These are phyloP conservation scores for Knoxia roxburghii DNA, from an alignment of 257 asterid species.

Conservation along the genomic window DNA sequence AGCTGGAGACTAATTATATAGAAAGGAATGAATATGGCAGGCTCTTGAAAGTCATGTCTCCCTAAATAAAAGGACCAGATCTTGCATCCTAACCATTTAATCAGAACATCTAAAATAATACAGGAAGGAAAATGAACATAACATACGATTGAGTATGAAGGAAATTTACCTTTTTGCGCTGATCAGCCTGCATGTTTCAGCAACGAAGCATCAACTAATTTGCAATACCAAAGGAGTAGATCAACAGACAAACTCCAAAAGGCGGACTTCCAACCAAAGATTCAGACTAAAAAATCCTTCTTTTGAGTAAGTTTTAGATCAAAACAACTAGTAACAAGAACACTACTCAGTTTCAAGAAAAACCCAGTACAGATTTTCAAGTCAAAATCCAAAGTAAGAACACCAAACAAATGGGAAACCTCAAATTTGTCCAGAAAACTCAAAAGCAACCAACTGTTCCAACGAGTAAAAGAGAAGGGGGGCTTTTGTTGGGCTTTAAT, in stretches of 20 bases:
- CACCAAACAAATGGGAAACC: slow-evolving; percentile 10
- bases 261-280: slow-evolving; percentile 21
- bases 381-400: slow-evolving; percentile 16
- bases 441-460: slow-evolving; percentile 12
- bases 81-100: slow-evolving; percentile 11
- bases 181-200: slow-evolving; percentile 74
- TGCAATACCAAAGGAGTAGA: slow-evolving; percentile 22
- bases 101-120: background rate
- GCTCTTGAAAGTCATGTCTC: background rate
- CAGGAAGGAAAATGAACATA: background rate
- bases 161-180: slow-evolving; percentile 59
- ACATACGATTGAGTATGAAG: slow-evolving; percentile 1
- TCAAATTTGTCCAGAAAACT: slow-evolving; percentile 14
- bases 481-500: slow-evolving; percentile 25
- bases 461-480: slow-evolving; percentile 15
- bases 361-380: slow-evolving; percentile 33
- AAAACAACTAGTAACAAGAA: slow-evolving; percentile 14
- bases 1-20: background rate
- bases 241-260: slow-evolving; percentile 26
- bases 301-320: slow-evolving; percentile 20
- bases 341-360: slow-evolving; percentile 19
- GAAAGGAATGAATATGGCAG: background rate
- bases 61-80: slow-evolving; percentile 11
- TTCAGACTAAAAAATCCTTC: slow-evolving; percentile 13
- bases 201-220: slow-evolving; percentile 44